A percentile compares a stretch with the other conserved stretches of the same genome.
Conservation (phyloP, 2,329 filamentous ascomycete genomes). For the Colletotrichum zoysiae region DNA sequence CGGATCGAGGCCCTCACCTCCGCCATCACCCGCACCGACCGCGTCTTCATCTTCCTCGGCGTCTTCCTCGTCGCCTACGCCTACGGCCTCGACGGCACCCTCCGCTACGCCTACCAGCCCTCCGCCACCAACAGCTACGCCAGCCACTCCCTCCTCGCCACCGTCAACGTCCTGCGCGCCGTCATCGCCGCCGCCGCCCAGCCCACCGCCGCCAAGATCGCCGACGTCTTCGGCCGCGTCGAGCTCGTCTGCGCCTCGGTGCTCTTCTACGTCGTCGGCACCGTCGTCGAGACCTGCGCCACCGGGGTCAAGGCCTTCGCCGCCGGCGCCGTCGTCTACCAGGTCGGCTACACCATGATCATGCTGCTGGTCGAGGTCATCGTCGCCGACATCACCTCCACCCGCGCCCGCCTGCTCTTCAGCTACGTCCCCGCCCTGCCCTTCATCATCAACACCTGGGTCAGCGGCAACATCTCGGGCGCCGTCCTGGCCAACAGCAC, state of each 20-base stretch:
- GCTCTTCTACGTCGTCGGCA: constrained; percentile 71
- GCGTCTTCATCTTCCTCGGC: constrained; percentile 68
- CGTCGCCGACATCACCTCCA: constrained; percentile 73
- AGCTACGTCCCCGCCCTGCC: constrained; percentile 72
- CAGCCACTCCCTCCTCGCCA: constrained; percentile 67
- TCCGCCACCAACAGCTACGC: constrained; percentile 64
- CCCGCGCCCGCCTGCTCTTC: constrained; percentile 72
- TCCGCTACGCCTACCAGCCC: constrained; percentile 69
- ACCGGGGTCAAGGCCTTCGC: constrained; percentile 64
- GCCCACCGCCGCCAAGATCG: constrained; percentile 70
- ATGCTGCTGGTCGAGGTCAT: constrained; percentile 74
- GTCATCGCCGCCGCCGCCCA: constrained; percentile 71
- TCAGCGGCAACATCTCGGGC: constrained; percentile 67
- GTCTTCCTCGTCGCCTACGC: constrained; percentile 74
- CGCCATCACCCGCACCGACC: constrained; percentile 65
- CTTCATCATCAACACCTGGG: constrained; percentile 75
- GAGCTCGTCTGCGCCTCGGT: constrained; percentile 69
- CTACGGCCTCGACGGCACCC: constrained; percentile 71
- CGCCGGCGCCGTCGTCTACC: constrained; percentile 71
- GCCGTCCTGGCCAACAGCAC: constrained; percentile 61
- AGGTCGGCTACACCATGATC: constrained; percentile 73
- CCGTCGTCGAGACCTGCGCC: constrained; percentile 67
- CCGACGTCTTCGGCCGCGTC: constrained; percentile 73
- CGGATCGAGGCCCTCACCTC: constrained; percentile 69
- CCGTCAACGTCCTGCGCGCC: constrained; percentile 68